Base-by-base conservation (phyloP, 2,329 filamentous ascomycete species). In the Colletotrichum noveboracense region DNA sequence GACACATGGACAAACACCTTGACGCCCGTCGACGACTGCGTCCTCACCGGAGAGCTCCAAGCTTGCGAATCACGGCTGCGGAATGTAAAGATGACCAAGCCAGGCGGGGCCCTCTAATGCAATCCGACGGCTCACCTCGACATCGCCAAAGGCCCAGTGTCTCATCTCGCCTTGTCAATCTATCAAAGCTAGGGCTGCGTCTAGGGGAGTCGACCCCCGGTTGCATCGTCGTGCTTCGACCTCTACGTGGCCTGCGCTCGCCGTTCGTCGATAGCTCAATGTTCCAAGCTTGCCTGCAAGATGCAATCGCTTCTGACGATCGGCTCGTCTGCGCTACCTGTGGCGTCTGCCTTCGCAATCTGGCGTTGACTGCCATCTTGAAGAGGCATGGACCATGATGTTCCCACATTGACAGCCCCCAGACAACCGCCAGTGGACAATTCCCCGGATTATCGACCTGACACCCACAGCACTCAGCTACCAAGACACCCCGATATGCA, bases 301-400 rank as follows among this genome's bases (percentile, higher is more conserved):
- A 30, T 67, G 73, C 70, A 73, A 21, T 74, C 21, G 64, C 58
- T 74, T 64, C 43, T 58, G 70, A 28, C 55, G 38, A 73, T 74
- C 64, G 6, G 16, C 13, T 58, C 43, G 73, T 43, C 69, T 43
- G 16, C 38, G n/a, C 28, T 32, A n/a, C 21, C 28, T 55, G 56
- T 75, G 58, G 68, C 70, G 64, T 65, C 21, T 68, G 56, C 28
- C 56, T 43, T 64, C 64, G 36, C 56, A 10, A 26, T 28, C 26
- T 32, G 56, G 69, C 32, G 55, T 48, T 67, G 43, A 32, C 36
- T 21, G n/a, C n/a, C 13, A 43, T 16, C 32, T 26, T 26, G 18
- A 43, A 26, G 48, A 74, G 28, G 55, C 28, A 56, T 48, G 55
- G 34, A 56, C 66, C 32, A 32, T 58, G 16, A 13, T 16, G 55